Conservation (phyloP, 108 stramenopile genomes). For the Seminavis robusta region DNA sequence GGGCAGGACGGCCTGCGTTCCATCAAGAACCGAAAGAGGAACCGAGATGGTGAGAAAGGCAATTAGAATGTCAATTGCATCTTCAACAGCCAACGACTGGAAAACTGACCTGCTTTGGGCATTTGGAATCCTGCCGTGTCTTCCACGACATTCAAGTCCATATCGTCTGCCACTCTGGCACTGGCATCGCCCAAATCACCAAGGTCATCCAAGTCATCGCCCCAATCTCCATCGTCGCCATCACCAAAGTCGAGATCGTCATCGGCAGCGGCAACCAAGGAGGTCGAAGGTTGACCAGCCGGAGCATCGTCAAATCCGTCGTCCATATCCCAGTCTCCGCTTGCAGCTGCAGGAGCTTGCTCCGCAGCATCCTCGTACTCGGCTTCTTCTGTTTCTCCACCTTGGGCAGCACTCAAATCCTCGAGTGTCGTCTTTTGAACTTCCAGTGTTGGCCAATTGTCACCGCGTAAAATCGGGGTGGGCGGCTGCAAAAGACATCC, state of each 20-base stretch:
- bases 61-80: no score
- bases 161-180: constrained; percentile 43
- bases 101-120: no score
- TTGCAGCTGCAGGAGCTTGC: constrained; percentile 47
- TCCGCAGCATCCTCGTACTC: constrained; percentile 38
- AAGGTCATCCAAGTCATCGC: constrained; percentile 82
- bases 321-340: constrained; percentile 42
- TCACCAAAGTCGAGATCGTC: constrained; percentile 73
- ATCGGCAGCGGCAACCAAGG: constrained; percentile 41
- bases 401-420: constrained; percentile 66
- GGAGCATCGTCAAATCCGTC: constrained; percentile 43
- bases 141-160: constrained; percentile 44
- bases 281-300: constrained; percentile 12
- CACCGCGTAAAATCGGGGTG: constrained; percentile 87
- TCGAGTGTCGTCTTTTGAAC: constrained; percentile 85
- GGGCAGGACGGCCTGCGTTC: constrained; percentile 88
- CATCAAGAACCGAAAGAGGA: no score
- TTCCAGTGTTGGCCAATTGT: constrained; percentile 94
- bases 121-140: constrained; percentile 78
- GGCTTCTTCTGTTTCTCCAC: constrained; percentile 46
- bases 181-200: constrained; percentile 48
- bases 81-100: no score
- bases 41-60: no score
- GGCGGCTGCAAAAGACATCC: constrained; percentile 92
- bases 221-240: constrained; percentile 78